phyloP scores from a whole-genome alignment of 305 asterid species.

The Plantago rigida region DNA sequence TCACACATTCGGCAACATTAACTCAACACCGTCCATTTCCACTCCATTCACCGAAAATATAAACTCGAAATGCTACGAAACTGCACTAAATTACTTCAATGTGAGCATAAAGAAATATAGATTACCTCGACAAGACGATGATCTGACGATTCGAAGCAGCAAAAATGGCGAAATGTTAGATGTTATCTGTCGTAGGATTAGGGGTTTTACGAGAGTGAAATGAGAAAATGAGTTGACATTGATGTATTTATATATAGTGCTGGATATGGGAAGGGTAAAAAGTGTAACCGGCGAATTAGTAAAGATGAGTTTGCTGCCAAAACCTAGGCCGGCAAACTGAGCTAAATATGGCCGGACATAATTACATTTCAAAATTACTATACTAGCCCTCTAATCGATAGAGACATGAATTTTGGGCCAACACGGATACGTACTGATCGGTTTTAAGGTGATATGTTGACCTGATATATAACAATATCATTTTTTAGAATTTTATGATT shows the following conservation, averaged over 20 bases:
- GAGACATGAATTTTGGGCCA: too few relatives aligned
- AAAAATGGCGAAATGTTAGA: not conserved
- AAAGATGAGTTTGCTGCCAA: slow-evolving; percentile 28
- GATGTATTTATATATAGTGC: not conserved
- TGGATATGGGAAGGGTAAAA: slow-evolving; percentile 12
- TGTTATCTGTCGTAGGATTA: not conserved
- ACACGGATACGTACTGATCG: too few relatives aligned
- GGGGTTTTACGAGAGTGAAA: slow-evolving; percentile 9
- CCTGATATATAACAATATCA: too few relatives aligned
- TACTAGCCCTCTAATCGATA: not conserved
- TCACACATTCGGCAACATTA: slow-evolving; percentile 19
- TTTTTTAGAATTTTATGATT: too few relatives aligned
- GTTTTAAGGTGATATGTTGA: too few relatives aligned
- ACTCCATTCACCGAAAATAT: slow-evolving; percentile 18
- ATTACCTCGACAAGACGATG: not conserved
- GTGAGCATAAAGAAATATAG: not conserved
- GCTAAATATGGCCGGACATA: too few relatives aligned
- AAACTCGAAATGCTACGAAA: not conserved
- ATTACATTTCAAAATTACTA: too few relatives aligned
- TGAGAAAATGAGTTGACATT: not conserved
- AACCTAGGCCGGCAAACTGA: slow-evolving; percentile 37
- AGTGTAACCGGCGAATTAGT: slow-evolving; percentile 42
- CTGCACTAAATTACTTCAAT: not conserved
- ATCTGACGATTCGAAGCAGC: slow-evolving; percentile 7
- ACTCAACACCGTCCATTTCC: slow-evolving; percentile 11